phyloP scores from a whole-genome alignment of 148 eudicot genomes.

The Arbutus unedo region DNA sequence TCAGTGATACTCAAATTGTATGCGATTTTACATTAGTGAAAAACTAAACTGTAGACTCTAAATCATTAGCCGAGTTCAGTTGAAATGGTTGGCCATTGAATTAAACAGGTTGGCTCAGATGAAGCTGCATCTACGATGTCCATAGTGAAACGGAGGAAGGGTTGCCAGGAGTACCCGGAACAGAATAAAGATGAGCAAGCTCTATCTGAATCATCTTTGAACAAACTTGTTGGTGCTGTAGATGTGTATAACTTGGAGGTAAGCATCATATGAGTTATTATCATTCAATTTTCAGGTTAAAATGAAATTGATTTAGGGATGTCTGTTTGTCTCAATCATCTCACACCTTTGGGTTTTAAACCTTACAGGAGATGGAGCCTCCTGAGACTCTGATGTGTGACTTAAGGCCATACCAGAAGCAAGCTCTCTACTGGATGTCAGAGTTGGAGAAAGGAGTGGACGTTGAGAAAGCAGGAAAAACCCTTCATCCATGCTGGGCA shows the following conservation, averaged over 20 bases:
- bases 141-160: conserved; percentile 31
- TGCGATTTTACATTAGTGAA: neutral
- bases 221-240: conserved; percentile 67
- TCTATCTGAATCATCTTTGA: conserved; percentile 52
- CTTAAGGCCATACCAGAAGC: conserved; percentile 71
- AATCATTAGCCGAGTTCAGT: neutral
- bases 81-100: neutral
- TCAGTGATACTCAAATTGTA: neutral
- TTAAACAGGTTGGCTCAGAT: conserved; percentile 32
- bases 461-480: conserved; percentile 48
- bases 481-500: conserved; percentile 77
- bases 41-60: neutral
- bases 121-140: conserved; percentile 33
- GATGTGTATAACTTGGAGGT: conserved; percentile 60
- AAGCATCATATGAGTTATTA: neutral
- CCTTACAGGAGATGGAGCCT: conserved; percentile 58
- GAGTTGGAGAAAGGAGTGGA: conserved; percentile 45
- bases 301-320: neutral
- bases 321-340: neutral
- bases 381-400: conserved; percentile 54
- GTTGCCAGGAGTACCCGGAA: conserved; percentile 20
- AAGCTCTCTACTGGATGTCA: conserved; percentile 69
- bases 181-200: conserved; percentile 48
- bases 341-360: neutral
- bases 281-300: neutral